Conservation (phyloP, 2,329 filamentous ascomycete genomes). For the Aspergillus piperis region DNA sequence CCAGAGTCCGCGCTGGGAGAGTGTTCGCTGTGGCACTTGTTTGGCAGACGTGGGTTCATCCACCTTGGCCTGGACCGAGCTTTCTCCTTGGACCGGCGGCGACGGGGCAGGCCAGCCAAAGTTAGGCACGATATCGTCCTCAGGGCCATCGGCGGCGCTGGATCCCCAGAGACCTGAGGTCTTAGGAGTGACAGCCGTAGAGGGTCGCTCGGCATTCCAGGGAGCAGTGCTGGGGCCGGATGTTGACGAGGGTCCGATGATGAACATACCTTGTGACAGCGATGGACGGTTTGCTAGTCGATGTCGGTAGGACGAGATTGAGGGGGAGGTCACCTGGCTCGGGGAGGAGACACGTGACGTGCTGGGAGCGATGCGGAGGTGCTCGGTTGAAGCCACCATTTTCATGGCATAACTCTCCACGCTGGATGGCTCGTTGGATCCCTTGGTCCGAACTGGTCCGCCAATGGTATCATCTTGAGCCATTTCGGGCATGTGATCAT, state of each 20-base stretch:
- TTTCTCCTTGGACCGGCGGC: constrained; percentile 3
- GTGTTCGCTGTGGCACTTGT: constrained; percentile 31
- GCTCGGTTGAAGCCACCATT: constrained; percentile 62
- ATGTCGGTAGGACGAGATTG: constrained; percentile 36
- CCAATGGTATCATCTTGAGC: constrained; percentile 10
- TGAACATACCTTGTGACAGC: constrained; percentile 29
- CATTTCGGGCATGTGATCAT: constrained; percentile 35
- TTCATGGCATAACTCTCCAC: constrained; percentile 61
- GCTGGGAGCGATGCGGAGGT: constrained; percentile 54
- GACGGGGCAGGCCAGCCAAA: constrained; percentile 33
- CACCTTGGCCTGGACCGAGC: not conserved
- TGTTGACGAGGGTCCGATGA: constrained; percentile 25
- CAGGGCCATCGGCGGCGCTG: constrained; percentile 23
- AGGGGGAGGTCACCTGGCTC: constrained; percentile 22
- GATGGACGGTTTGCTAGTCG: constrained; percentile 31
- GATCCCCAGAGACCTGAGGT: constrained; percentile 42
- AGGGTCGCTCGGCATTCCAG: constrained; percentile 29
- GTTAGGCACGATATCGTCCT: constrained; percentile 40
- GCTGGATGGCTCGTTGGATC: constrained; percentile 29
- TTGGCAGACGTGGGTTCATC: constrained; percentile 16
- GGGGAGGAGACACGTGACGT: constrained; percentile 28
- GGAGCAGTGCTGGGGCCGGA: constrained; percentile 18
- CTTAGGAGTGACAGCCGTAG: constrained; percentile 20
- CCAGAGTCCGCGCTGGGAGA: constrained; percentile 42
- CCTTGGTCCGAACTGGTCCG: constrained; percentile 10